Percentiles rank a stretch among this genome's conserved stretches.
Evolutionary conservation across 164 flowering plant genomes (phyloP).

Genomic region (Kingdonia uniflora): DNA sequence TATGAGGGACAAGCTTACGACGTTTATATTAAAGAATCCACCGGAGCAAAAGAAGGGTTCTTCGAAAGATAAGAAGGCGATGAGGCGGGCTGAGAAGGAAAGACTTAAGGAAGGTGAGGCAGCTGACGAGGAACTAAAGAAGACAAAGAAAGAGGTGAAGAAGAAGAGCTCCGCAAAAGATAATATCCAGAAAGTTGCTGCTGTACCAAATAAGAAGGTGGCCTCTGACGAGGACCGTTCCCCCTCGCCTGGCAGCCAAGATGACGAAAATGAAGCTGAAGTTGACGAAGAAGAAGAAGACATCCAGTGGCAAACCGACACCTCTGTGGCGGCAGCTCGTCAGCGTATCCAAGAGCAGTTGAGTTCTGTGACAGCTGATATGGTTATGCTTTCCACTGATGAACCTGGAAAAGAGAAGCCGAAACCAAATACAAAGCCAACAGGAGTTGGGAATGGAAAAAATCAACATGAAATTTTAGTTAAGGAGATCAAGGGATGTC

Average conservation of each 20-base stretch:
- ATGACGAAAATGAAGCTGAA: slow-evolving; percentile 32
- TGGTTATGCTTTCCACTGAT: slow-evolving; percentile 55
- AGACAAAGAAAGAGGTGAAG: slow-evolving; percentile 56
- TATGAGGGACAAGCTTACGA: slow-evolving; percentile 87
- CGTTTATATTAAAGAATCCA: slow-evolving; percentile 81
- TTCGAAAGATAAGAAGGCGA: slow-evolving; percentile 78
- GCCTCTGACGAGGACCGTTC: slow-evolving; percentile 51
- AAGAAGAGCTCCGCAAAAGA: slow-evolving; percentile 37
- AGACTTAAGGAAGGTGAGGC: slow-evolving; percentile 87
- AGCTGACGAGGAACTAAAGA: slow-evolving; percentile 77
- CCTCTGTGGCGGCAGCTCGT: slow-evolving; percentile 58
- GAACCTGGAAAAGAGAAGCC: slow-evolving; percentile 26
- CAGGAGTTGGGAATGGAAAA: not conserved
- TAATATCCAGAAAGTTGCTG: slow-evolving; percentile 10
- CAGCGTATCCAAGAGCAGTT: slow-evolving; percentile 66
- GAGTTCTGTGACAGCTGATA: slow-evolving; percentile 61
- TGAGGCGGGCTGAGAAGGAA: slow-evolving; percentile 96
- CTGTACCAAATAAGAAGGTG: slow-evolving; percentile 41
- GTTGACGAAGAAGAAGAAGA: slow-evolving; percentile 44
- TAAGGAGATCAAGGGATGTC: slow-evolving; percentile 22
- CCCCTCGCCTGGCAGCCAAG: slow-evolving; percentile 40
- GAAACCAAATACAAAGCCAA: slow-evolving; percentile 6
- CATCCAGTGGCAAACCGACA: slow-evolving; percentile 74
- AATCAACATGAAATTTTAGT: slow-evolving; percentile 22
- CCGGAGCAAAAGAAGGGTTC: slow-evolving; percentile 75